Percentiles rank a stretch among this genome's conserved stretches.
Conservation (phyloP, 2,329 filamentous ascomycete genomes). For the Stylonectria norvegica region DNA sequence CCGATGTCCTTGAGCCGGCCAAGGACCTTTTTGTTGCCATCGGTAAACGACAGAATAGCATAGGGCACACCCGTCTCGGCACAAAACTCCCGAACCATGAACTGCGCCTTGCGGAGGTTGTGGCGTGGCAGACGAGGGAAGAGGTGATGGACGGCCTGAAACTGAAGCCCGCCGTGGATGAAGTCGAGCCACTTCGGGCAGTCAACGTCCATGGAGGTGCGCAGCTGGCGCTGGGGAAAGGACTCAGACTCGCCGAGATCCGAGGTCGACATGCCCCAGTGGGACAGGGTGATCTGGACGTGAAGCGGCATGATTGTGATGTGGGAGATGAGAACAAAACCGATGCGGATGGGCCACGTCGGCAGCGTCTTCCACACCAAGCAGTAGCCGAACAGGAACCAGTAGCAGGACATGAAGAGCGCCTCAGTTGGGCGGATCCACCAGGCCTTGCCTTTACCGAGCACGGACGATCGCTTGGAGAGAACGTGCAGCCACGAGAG, state of each 20-base stretch:
- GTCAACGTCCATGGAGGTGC: slow-evolving; percentile 72
- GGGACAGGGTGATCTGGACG: slow-evolving; percentile 68
- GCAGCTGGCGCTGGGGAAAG: slow-evolving; percentile 65
- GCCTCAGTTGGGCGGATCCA: slow-evolving; percentile 67
- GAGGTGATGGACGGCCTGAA: slow-evolving; percentile 68
- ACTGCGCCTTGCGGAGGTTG: slow-evolving; percentile 60
- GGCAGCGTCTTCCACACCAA: slow-evolving; percentile 59
- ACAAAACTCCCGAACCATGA: slow-evolving; percentile 60
- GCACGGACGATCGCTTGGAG: slow-evolving; percentile 50
- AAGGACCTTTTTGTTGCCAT: slow-evolving; percentile 56
- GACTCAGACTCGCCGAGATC: slow-evolving; percentile 63
- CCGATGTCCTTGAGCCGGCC: slow-evolving; percentile 53
- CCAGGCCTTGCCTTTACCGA: slow-evolving; percentile 56
- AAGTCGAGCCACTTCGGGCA: slow-evolving; percentile 71
- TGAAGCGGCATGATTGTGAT: slow-evolving; percentile 65
- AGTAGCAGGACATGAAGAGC: slow-evolving; percentile 60
- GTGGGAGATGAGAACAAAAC: slow-evolving; percentile 63
- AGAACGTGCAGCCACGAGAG: slow-evolving; percentile 65
- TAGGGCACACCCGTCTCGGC: slow-evolving; percentile 62
- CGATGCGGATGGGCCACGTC: slow-evolving; percentile 53
- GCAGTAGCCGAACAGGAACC: slow-evolving; percentile 66
- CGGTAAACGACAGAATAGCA: slow-evolving; percentile 56
- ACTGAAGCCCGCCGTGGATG: slow-evolving; percentile 69
- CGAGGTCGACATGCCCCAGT: slow-evolving; percentile 68
- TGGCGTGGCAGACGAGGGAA: slow-evolving; percentile 67